Conservation (phyloP, 176 grass and related monocot species). For the Bromus sterilis region DNA sequence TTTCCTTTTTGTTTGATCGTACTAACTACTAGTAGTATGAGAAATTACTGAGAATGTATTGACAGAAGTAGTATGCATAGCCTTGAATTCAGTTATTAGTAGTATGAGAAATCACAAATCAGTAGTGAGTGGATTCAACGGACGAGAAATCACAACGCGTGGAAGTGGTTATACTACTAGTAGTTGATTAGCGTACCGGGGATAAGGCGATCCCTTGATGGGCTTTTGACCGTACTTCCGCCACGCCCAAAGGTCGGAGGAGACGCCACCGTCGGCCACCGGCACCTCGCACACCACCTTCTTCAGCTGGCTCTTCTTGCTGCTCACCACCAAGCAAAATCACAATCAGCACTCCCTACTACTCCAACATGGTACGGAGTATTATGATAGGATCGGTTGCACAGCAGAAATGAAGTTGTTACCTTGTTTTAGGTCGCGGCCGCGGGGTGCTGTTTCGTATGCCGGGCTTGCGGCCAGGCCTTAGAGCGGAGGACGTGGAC, state of each 20-base stretch:
- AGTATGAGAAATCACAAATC: too few relatives aligned
- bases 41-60: too few relatives aligned
- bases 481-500: conserved; percentile 18
- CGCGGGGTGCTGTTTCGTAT: conserved; percentile 20
- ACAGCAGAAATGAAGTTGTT: neutral
- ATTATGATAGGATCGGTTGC: too few relatives aligned
- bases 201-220: conserved; percentile 98
- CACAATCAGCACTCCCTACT: neutral
- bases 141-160: neutral
- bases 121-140: neutral
- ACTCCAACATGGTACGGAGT: too few relatives aligned
- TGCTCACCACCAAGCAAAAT: neutral
- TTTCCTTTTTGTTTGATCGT: too few relatives aligned
- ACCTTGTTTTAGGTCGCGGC: conserved; percentile 40
- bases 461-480: conserved; percentile 25
- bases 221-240: conserved; percentile 99
- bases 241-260: conserved; percentile 92
- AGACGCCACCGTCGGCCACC: conserved; percentile 50
- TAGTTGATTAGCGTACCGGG: conserved; percentile 73
- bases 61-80: too few relatives aligned
- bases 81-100: too few relatives aligned
- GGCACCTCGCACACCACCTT: conserved; percentile 85
- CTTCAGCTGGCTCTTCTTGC: conserved; percentile 86
- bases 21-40: too few relatives aligned
- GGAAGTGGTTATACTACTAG: neutral